Percentiles rank a stretch among this genome's conserved stretches.
These are phyloP conservation scores for Russula brevipes DNA, from an alignment of 768 basidiomycete species.

Conservation along the genomic window DNA sequence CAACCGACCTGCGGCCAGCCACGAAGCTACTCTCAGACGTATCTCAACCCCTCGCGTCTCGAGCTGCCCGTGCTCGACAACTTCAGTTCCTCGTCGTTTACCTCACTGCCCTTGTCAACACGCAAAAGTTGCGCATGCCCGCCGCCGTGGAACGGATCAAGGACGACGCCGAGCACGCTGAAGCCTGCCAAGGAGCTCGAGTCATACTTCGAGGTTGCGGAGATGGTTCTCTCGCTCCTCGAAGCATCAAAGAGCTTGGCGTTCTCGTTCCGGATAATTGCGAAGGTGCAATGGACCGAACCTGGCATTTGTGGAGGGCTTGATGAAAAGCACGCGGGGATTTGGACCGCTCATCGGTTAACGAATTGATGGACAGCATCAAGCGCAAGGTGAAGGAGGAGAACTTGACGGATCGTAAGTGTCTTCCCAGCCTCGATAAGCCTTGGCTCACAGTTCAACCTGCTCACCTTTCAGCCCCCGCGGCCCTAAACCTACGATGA, in stretches of 20 bases:
- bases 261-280: conserved; percentile 93
- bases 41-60: conserved; percentile 84
- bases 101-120: conserved; percentile 78
- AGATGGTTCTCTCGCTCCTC: conserved; percentile 73
- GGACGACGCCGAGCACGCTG: conserved; percentile 68
- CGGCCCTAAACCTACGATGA: conserved; percentile 68
- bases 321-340: conserved; percentile 87
- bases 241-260: conserved; percentile 85
- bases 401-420: conserved; percentile 72
- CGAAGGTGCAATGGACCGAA: conserved; percentile 92
- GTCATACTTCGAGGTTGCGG: conserved; percentile 76
- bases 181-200: conserved; percentile 80
- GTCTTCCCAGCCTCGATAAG: no score
- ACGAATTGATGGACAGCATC: conserved; percentile 90
- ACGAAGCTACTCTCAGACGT: conserved; percentile 76
- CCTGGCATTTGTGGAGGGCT: conserved; percentile 80
- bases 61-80: conserved; percentile 85
- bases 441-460: background rate
- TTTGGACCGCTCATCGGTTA: conserved; percentile 80
- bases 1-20: conserved; percentile 84
- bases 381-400: conserved; percentile 93
- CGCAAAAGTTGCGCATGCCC: conserved; percentile 83
- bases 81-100: conserved; percentile 78
- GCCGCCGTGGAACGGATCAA: conserved; percentile 78
- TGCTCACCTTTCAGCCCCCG: conserved; percentile 41